Evolutionary conservation across 148 eudicot genomes (phyloP).

Genomic region (Gaultheria prostrata): DNA sequence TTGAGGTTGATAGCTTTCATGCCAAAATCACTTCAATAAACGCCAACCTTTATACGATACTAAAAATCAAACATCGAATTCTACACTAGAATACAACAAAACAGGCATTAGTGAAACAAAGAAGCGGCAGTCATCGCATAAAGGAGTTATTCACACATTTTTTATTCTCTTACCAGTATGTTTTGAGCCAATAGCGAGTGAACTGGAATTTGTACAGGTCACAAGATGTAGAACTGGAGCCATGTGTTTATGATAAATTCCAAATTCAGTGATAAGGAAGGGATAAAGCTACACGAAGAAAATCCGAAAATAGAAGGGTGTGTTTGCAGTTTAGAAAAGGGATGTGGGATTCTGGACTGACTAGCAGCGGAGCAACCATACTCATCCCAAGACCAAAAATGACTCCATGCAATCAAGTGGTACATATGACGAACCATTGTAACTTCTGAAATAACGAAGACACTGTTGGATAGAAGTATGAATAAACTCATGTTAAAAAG

Average conservation of each 20-base stretch:
- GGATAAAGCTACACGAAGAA: not conserved
- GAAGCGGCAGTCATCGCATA: not conserved
- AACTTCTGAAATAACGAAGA: not conserved
- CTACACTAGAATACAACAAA: not conserved
- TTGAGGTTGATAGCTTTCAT: not conserved
- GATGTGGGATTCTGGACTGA: not conserved
- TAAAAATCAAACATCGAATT: not conserved
- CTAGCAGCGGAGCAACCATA: not conserved
- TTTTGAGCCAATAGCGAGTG: not conserved
- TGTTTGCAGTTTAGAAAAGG: not conserved
- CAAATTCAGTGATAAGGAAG: not conserved
- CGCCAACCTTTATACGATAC: not conserved
- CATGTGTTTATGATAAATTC: not conserved
- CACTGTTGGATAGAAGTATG: not conserved
- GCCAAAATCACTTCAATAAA: not conserved
- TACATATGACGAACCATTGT: not conserved
- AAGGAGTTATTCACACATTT: not conserved
- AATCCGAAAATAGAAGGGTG: not conserved
- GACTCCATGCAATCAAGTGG: not conserved
- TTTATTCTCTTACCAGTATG: slow-evolving; percentile 6
- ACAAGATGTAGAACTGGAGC: not conserved
- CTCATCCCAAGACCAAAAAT: not conserved
- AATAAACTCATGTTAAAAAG: not conserved
- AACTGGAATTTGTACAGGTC: not conserved
- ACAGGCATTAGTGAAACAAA: not conserved